A percentile compares a stretch with the other conserved stretches of the same genome.
phyloP scores from a whole-genome alignment of 495 filamentous ascomycete species.

The Trichoderma erinaceum region DNA sequence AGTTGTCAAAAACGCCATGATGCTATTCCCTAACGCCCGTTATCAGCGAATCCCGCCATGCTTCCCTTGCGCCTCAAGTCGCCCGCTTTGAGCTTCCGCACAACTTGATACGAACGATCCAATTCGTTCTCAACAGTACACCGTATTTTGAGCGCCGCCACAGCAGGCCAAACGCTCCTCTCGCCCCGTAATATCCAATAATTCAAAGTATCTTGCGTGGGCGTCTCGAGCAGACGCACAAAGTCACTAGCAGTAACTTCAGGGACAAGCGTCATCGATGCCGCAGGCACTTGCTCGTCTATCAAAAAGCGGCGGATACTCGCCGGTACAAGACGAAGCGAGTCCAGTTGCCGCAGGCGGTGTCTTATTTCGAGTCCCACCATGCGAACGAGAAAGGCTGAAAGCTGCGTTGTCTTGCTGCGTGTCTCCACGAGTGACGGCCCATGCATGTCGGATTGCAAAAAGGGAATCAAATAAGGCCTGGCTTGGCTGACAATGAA shows the following conservation, averaged over 20 bases:
- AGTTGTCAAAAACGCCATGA: background rate
- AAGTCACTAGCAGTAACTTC: conserved; percentile 69
- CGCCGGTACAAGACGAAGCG: conserved; percentile 62
- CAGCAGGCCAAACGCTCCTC: conserved; percentile 86
- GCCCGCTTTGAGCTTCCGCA: conserved; percentile 53
- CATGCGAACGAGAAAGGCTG: conserved; percentile 60
- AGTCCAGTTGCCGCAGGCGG: conserved; percentile 74
- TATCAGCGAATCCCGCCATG: conserved; percentile 4
- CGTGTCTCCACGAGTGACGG: conserved; percentile 56
- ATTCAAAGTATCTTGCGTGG: conserved; percentile 65
- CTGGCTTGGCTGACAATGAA: conserved; percentile 76
- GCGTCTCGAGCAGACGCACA: conserved; percentile 68
- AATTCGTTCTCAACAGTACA: conserved; percentile 83
- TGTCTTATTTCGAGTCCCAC: conserved; percentile 73
- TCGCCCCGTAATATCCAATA: conserved; percentile 86
- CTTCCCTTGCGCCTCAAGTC: conserved; percentile 24
- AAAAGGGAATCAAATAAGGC: conserved; percentile 78
- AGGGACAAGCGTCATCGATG: conserved; percentile 76
- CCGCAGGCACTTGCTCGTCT: conserved; percentile 79
- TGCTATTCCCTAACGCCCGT: background rate
- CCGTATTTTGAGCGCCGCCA: conserved; percentile 74
- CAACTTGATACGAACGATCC: conserved; percentile 74
- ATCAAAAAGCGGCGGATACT: conserved; percentile 71
- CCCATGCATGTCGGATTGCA: conserved; percentile 73
- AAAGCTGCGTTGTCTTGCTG: conserved; percentile 49